phyloP scores from a whole-genome alignment of 345 rosid species.

The Fremontodendron californicum region DNA sequence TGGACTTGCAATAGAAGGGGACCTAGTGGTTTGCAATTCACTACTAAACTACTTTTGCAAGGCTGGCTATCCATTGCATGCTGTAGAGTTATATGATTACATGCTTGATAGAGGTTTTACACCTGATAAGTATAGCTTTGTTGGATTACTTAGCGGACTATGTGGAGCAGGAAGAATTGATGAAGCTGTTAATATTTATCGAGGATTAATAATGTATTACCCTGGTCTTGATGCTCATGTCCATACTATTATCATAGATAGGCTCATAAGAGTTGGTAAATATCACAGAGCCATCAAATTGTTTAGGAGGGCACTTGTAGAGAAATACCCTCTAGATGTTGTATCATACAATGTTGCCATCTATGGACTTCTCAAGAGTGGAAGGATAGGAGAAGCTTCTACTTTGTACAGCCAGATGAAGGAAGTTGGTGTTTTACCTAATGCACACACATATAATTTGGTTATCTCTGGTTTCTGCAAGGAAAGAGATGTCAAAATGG shows the following conservation, averaged over 20 bases:
- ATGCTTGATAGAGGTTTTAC: slow-evolving; percentile 46
- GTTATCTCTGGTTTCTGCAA: slow-evolving; percentile 48
- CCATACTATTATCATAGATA: slow-evolving; percentile 51
- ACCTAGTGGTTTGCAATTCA: slow-evolving; percentile 51
- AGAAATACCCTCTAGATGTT: slow-evolving; percentile 51
- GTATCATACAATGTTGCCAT: slow-evolving; percentile 63
- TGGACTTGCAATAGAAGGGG: slow-evolving; percentile 30
- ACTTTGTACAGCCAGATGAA: slow-evolving; percentile 47
- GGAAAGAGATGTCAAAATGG: slow-evolving; percentile 44
- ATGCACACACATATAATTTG: slow-evolving; percentile 32
- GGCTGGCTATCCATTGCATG: slow-evolving; percentile 39
- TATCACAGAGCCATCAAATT: slow-evolving; percentile 39
- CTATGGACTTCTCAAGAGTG: slow-evolving; percentile 48
- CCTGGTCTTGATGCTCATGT: slow-evolving; percentile 52
- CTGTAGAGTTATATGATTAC: slow-evolving; percentile 36
- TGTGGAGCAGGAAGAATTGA: slow-evolving; percentile 35
- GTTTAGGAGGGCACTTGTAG: slow-evolving; percentile 40
- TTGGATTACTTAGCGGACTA: slow-evolving; percentile 48
- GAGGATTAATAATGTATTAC: slow-evolving; percentile 26
- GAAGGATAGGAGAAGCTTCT: slow-evolving; percentile 52
- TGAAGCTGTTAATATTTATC: slow-evolving; percentile 51
- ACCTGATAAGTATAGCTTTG: slow-evolving; percentile 57
- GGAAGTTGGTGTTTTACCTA: slow-evolving; percentile 45
- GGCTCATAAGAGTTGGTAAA: slow-evolving; percentile 46
- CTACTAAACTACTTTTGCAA: slow-evolving; percentile 50